Base-by-base conservation (phyloP, 208 protist species). In the Phytomonas sp. region DNA sequence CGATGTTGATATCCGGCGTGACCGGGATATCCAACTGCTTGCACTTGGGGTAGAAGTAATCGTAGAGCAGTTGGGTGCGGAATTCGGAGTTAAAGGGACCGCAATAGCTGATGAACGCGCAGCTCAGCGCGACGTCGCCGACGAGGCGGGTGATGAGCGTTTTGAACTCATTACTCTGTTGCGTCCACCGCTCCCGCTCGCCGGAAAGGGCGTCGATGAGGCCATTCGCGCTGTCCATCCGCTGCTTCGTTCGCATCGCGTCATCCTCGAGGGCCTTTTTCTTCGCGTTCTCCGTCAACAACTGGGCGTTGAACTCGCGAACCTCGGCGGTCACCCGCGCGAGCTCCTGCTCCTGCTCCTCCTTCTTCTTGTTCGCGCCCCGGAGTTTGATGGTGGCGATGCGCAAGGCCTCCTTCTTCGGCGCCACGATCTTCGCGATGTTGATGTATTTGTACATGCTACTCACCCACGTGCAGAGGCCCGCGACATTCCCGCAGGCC, bases 1-100 rank as follows among this genome's bases (percentile, higher is more conserved):
- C 96, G 4, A 99, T 78, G 68, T 97, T 91, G 36, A 99, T 83
- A 69, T 97, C 84, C 7, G 94, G 91, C 53, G 94, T 97, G 26
- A 96, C 92, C 15, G 94, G 92, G 60, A 98, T 91, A 66, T 92
- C 83, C 30, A 94, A 79, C 70, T 96, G 81, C 80, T 93, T 91
- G 80, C 92, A 97, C 81, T 96, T 96, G 67, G 82, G 70, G 79
- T 96, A 97, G 80, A 96, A 98, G 78, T 83, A 92, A 32, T 96
- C 88, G 81, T 94, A 92, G 9, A 99, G 78, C 36, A 99, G 85
- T 71, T 91, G 79, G 30, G 92, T 75, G 64, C 98, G 90, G 91
- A 98, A 99, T 76, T 98, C 88, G 30, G 96, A 87, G 88, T 99
- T 99, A 84, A 99, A 99, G 30, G 97, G 97, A 37, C 98, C 98